Evolutionary conservation across 2,329 filamentous ascomycete genomes (phyloP).

Genomic region (Ilyonectria mors-panacis): DNA sequence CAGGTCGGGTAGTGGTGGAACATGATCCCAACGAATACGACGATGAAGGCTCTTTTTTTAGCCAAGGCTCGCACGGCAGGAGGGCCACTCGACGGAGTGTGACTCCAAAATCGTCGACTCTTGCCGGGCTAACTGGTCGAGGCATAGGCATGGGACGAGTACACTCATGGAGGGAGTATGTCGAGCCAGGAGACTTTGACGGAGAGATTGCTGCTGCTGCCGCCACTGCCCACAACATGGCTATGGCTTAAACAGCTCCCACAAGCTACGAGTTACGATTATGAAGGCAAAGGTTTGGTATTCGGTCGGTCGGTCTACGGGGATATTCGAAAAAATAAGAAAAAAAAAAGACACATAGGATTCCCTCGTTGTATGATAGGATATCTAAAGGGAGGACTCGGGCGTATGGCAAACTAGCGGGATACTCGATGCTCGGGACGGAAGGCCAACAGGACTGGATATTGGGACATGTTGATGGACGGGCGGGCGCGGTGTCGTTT

Average conservation of each 20-base stretch:
- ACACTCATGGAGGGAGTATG: constrained; percentile 64
- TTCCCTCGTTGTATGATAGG: constrained; percentile 13
- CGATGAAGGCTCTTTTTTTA: constrained; percentile 50
- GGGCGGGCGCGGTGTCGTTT: constrained; percentile 4
- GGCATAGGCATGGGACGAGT: constrained; percentile 64
- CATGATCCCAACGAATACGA: constrained; percentile 51
- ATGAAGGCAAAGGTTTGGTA: constrained; percentile 6
- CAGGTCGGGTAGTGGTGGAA: constrained; percentile 46
- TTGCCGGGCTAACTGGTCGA: constrained; percentile 64
- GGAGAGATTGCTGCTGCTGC: constrained; percentile 45
- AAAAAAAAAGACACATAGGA: neutral
- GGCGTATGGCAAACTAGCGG: constrained; percentile 13
- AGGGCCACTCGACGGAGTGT: constrained; percentile 47
- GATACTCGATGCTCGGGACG: constrained; percentile 17
- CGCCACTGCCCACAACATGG: constrained; percentile 15
- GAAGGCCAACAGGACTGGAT: constrained; percentile 25
- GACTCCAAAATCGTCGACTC: constrained; percentile 57
- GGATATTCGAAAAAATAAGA: neutral
- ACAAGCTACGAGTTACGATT: constrained; percentile 32
- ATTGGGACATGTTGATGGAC: constrained; percentile 14
- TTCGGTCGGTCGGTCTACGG: neutral
- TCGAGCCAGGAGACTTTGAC: constrained; percentile 60
- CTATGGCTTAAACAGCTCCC: constrained; percentile 10
- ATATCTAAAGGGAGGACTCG: constrained; percentile 2
- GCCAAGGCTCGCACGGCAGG: constrained; percentile 47